These are phyloP conservation scores for Coelastrella sp. DNA, from an alignment of 139 green algal species.

Conservation along the genomic window DNA sequence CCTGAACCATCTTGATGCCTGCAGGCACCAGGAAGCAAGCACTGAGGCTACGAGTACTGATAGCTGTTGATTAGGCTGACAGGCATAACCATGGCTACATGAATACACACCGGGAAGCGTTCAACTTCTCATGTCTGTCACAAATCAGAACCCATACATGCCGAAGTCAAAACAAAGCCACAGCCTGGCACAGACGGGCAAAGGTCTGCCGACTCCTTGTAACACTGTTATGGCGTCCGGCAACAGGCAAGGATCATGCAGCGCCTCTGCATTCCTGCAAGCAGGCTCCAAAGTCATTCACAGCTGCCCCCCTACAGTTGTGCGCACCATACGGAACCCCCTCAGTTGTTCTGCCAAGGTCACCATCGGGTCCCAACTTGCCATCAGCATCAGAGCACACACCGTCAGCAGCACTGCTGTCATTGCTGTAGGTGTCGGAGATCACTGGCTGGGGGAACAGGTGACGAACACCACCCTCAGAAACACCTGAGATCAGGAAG, in stretches of 20 bases:
- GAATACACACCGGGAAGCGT: neutral
- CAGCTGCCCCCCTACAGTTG: neutral
- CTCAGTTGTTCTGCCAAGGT: neutral
- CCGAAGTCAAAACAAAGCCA: no score
- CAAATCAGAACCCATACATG: no score
- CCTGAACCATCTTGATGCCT: conserved; percentile 17
- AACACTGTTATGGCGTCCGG: no score
- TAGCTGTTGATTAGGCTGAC: neutral
- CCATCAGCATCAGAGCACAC: conserved; percentile 3
- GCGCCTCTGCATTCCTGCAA: neutral
- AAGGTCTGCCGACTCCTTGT: no score
- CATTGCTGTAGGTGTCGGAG: neutral
- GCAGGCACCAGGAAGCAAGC: neutral
- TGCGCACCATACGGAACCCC: neutral
- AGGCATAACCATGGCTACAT: neutral
- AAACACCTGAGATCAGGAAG: neutral
- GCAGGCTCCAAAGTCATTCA: neutral
- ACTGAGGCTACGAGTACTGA: no score
- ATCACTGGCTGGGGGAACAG: conserved; percentile 8
- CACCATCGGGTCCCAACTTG: neutral
- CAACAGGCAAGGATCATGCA: neutral
- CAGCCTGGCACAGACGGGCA: no score
- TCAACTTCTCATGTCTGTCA: no score
- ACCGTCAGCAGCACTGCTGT: neutral
- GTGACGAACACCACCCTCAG: neutral